Evolutionary conservation across 1,284 basidiomycete genomes (phyloP).

Genomic region (Mycosarcoma maydis): DNA sequence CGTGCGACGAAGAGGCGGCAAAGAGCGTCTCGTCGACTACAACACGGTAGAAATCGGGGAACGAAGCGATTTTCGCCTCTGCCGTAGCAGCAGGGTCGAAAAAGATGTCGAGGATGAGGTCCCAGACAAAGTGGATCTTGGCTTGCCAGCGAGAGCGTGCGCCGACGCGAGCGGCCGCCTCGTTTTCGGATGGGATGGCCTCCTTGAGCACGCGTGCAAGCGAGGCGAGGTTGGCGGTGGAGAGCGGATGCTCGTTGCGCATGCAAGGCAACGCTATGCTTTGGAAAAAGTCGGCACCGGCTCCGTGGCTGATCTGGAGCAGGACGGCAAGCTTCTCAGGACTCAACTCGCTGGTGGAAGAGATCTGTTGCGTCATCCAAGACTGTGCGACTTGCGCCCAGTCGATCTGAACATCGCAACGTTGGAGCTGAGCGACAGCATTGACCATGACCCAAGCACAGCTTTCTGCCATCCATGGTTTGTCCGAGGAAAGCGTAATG

Average conservation of each 20-base stretch:
- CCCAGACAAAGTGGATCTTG: slow-evolving; percentile 92
- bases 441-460: slow-evolving; percentile 78
- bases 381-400: slow-evolving; percentile 47
- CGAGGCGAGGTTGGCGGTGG: slow-evolving; percentile 75
- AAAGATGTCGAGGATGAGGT: slow-evolving; percentile 79
- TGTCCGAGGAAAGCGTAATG: slow-evolving; percentile 78
- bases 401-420: slow-evolving; percentile 4
- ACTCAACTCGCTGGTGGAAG: slow-evolving; percentile 73
- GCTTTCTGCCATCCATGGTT: slow-evolving; percentile 90
- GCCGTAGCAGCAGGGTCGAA: slow-evolving; percentile 68
- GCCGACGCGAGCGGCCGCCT: slow-evolving; percentile 69
- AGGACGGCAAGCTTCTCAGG: slow-evolving; percentile 88
- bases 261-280: slow-evolving; percentile 63
- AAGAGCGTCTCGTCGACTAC: slow-evolving; percentile 94
- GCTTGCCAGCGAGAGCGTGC: slow-evolving; percentile 77
- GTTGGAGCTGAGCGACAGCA: slow-evolving; percentile 32
- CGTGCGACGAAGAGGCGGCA: slow-evolving; percentile 80
- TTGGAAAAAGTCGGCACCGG: slow-evolving; percentile 46
- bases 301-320: slow-evolving; percentile 71
- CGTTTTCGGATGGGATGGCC: slow-evolving; percentile 73
- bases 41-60: slow-evolving; percentile 88
- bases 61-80: slow-evolving; percentile 72
- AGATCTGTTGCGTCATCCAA: slow-evolving; percentile 45
- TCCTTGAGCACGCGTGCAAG: slow-evolving; percentile 71
- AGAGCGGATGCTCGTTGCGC: slow-evolving; percentile 77